Conservation (phyloP, 2,329 filamentous ascomycete genomes). For the Colletotrichum neosansevieriae region DNA sequence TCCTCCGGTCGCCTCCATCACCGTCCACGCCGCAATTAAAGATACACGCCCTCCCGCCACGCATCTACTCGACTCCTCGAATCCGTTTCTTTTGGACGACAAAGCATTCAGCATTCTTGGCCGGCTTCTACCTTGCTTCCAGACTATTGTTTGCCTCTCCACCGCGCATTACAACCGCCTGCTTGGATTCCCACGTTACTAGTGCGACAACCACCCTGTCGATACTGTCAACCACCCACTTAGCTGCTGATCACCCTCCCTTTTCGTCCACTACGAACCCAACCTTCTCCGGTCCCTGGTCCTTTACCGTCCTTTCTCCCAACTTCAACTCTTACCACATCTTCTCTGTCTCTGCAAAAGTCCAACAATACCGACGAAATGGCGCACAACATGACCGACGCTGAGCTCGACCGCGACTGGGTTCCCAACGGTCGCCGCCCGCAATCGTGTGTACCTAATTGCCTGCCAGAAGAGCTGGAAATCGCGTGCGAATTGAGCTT, state of each 20-base stretch:
- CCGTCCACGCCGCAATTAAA: conserved; percentile 8
- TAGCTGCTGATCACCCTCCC: conserved; percentile 38
- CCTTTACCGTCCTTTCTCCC: conserved; percentile 7
- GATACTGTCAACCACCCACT: conserved; percentile 32
- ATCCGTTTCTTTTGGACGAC: conserved; percentile 2
- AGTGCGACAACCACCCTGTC: conserved; percentile 30
- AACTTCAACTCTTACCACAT: conserved; percentile 12
- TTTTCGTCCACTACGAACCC: conserved; percentile 32
- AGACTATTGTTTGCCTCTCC: conserved; percentile 18
- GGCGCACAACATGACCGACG: conserved; percentile 64
- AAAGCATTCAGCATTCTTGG: conserved; percentile 8
- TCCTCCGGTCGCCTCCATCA: conserved; percentile 19
- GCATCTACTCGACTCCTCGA: neutral
- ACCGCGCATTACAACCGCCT: conserved; percentile 14
- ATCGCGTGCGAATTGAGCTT: neutral
- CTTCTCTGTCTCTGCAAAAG: neutral
- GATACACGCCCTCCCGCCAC: conserved; percentile 5
- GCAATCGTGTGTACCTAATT: conserved; percentile 79
- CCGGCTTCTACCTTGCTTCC: conserved; percentile 15
- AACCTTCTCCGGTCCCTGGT: conserved; percentile 11
- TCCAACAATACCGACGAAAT: conserved; percentile 21
- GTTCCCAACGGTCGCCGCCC: conserved; percentile 82
- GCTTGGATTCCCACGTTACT: conserved; percentile 9
- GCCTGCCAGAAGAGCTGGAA: conserved; percentile 57
- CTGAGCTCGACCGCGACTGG: conserved; percentile 82